phyloP scores from a whole-genome alignment of 2,329 filamentous ascomycete species.

The Aspergillus texensis region DNA sequence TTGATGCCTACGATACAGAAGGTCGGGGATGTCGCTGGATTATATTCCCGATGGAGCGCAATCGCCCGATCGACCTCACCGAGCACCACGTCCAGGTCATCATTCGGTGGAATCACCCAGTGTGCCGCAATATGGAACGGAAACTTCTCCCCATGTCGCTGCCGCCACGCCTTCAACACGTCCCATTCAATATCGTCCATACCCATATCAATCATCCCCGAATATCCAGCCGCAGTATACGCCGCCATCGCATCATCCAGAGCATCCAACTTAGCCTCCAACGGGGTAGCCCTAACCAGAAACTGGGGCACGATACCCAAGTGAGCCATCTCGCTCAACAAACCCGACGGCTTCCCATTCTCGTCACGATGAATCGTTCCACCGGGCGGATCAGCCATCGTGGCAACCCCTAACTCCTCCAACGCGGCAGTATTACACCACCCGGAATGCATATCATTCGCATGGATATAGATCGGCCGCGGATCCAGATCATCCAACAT shows the following conservation, averaged over 20 bases:
- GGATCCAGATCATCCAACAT: conserved; percentile 53
- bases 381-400: conserved; percentile 47
- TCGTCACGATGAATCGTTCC: conserved; percentile 52
- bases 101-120: conserved; percentile 51
- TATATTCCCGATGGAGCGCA: conserved; percentile 44
- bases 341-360: conserved; percentile 46
- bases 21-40: conserved; percentile 41
- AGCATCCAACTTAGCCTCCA: conserved; percentile 46
- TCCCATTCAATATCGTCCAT: conserved; percentile 55
- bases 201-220: conserved; percentile 55
- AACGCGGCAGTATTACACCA: conserved; percentile 55
- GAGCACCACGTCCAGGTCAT: conserved; percentile 42
- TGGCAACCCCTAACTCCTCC: conserved; percentile 46
- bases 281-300: conserved; percentile 45
- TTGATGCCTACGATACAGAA: conserved; percentile 54
- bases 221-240: conserved; percentile 51
- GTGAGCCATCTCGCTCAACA: conserved; percentile 51
- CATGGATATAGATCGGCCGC: conserved; percentile 53
- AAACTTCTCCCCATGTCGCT: conserved; percentile 32
- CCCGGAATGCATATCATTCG: conserved; percentile 54
- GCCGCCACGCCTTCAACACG: conserved; percentile 44
- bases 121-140: conserved; percentile 51
- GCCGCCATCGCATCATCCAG: conserved; percentile 45
- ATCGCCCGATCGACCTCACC: conserved; percentile 51
- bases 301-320: conserved; percentile 51